Base-by-base conservation (phyloP, 805 yeast species). In the Saccharomycopsis sp. region DNA sequence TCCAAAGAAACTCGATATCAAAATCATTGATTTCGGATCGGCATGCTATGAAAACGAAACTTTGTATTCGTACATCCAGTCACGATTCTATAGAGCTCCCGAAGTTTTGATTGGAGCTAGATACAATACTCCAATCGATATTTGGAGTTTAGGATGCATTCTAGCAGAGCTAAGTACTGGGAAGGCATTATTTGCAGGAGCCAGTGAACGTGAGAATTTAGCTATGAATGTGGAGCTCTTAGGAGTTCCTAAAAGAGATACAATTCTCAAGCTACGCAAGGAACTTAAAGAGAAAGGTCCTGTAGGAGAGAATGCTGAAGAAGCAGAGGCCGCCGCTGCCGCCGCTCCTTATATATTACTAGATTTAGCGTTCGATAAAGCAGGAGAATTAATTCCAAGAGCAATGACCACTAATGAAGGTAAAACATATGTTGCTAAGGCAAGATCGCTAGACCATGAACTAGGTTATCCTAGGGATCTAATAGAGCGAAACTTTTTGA, bases 131-230 rank as follows among this genome's bases (percentile, higher is more conserved):
- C 86, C 92, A 23, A 90, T 89, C 62, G 97, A 89, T 70, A 86
- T 90, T 70, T 89, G 97, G 97, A 88, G 96, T 9, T 89, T 93
- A 3, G 96, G 93, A 8, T 86, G 94, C 65, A 86, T 89, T 60
- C 78, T 90, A 68, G 94, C 92, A 22, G 97, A 89, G 69, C 85
- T 89, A 90, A 84, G 86, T 65, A 85, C 90, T 0, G 96, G 97
- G 15, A 82, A 85, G 62, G 96, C 96, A 1, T 74, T 89, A 59
- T 89, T 89, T 68, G 92, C 94, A 12, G 96, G 96, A 1, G 78
- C 87, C 15, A 83, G 89, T 51, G 91, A 89, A 70, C 89, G 83
- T 34, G 93, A 88, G 69, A 90, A 90, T 68, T 78, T 89, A 65
- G 78, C 81, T 66, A 79, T 83, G 66, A 86, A 87, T 54, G 86